Conservation (phyloP, 2,329 filamentous ascomycete species). For the Nemania abortiva region DNA sequence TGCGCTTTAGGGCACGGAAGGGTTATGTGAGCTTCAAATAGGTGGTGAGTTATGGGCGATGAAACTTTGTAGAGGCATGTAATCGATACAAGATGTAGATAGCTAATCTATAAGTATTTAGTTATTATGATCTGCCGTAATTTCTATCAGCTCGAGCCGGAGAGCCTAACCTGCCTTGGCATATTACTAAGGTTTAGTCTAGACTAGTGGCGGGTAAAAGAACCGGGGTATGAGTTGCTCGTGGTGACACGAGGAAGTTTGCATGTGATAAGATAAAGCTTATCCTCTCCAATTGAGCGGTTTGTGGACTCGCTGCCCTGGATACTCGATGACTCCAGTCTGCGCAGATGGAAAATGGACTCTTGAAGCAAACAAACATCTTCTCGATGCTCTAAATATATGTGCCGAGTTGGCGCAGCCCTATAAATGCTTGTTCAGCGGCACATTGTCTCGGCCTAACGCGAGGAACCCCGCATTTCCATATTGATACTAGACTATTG, state of each 20-base stretch:
- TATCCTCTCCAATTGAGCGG: neutral
- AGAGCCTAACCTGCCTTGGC: too few relatives aligned
- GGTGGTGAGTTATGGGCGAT: too few relatives aligned
- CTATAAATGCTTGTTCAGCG: slow-evolving; percentile 15
- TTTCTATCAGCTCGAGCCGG: too few relatives aligned
- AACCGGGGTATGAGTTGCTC: neutral
- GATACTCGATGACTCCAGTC: neutral
- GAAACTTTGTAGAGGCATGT: too few relatives aligned
- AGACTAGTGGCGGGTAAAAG: neutral
- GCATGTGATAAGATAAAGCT: neutral
- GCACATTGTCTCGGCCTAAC: slow-evolving; percentile 2
- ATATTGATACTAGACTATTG: slow-evolving; percentile 14
- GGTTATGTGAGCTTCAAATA: too few relatives aligned
- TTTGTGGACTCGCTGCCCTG: neutral
- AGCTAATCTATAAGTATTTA: too few relatives aligned
- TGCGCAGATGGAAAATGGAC: neutral
- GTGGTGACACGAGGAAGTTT: neutral
- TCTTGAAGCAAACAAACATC: neutral
- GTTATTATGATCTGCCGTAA: too few relatives aligned
- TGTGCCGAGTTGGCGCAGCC: slow-evolving; percentile 2
- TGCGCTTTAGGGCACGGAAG: too few relatives aligned
- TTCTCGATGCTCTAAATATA: neutral
- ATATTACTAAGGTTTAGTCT: too few relatives aligned
- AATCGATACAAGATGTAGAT: too few relatives aligned
- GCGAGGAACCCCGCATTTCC: slow-evolving; percentile 32